phyloP scores from a whole-genome alignment of 192 early-diverging fungal species.

The Chytriomyces hyalinus region DNA sequence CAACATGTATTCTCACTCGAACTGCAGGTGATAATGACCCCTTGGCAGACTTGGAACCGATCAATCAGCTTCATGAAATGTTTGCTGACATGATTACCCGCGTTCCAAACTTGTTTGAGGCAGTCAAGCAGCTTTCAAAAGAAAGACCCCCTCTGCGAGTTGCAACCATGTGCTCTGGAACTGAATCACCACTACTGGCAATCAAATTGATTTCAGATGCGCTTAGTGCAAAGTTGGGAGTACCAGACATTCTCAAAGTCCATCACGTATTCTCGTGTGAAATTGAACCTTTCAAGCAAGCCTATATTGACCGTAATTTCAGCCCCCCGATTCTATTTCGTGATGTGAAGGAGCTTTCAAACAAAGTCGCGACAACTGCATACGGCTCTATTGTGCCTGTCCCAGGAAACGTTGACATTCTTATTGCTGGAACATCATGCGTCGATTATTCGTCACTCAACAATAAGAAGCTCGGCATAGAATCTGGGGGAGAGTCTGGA shows the following conservation, averaged over 20 bases:
- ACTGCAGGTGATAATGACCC: background rate
- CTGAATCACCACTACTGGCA: conserved; percentile 53
- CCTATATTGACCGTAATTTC: conserved; percentile 60
- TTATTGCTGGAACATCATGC: conserved; percentile 57
- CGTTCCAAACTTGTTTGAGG: conserved; percentile 24
- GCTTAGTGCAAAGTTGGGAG: conserved; percentile 28
- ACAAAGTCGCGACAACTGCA: conserved; percentile 46
- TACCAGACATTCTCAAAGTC: conserved; percentile 30
- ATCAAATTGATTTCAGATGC: conserved; percentile 42
- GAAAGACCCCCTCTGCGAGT: conserved; percentile 45
- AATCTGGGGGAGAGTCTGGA: conserved; percentile 51
- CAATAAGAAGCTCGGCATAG: conserved; percentile 49
- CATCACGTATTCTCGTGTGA: conserved; percentile 58
- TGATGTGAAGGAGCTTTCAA: conserved; percentile 50
- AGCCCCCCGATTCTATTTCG: conserved; percentile 53
- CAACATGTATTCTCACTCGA: background rate
- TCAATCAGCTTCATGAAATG: conserved; percentile 48
- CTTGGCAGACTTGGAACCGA: conserved; percentile 39
- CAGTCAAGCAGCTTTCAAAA: conserved; percentile 27
- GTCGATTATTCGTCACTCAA: conserved; percentile 57
- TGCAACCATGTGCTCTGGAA: conserved; percentile 59
- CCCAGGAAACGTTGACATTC: conserved; percentile 49
- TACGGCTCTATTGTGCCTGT: conserved; percentile 47
- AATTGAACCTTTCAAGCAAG: conserved; percentile 60
- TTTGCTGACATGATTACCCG: conserved; percentile 46